Evolutionary conservation across 2,329 filamentous ascomycete species (phyloP).

Genomic region (Ceratocystis smalleyi): DNA sequence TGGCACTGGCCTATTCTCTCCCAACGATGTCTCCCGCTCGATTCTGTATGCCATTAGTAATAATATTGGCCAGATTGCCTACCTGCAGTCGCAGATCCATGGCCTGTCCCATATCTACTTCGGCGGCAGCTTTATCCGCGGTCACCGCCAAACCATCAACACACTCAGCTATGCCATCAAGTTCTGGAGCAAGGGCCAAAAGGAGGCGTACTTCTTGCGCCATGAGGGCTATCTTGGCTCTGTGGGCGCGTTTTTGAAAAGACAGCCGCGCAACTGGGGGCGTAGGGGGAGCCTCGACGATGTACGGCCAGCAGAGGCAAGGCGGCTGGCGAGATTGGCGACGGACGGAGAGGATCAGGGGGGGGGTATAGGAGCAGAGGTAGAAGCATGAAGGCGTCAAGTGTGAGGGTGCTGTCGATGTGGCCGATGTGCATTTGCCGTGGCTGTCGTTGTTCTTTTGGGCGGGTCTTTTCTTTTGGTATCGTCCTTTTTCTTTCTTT

Average conservation of each 20-base stretch:
- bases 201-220: conserved; percentile 87
- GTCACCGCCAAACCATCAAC: conserved; percentile 95
- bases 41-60: conserved; percentile 92
- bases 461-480: not conserved
- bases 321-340: conserved; percentile 19
- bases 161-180: conserved; percentile 92
- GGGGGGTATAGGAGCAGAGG: too few species aligned
- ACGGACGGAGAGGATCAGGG: not conserved
- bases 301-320: conserved; percentile 21
- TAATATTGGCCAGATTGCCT: conserved; percentile 96
- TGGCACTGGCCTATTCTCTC: conserved; percentile 44
- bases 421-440: not conserved
- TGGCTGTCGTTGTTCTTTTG: not conserved
- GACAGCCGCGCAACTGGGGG: conserved; percentile 84
- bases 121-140: conserved; percentile 89
- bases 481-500: not conserved
- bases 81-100: conserved; percentile 93
- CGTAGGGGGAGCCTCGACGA: conserved; percentile 61
- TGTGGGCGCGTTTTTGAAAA: conserved; percentile 84
- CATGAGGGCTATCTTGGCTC: conserved; percentile 92
- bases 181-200: conserved; percentile 88
- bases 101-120: conserved; percentile 88
- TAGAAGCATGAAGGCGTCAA: not conserved
- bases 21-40: conserved; percentile 77
- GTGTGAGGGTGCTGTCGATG: not conserved